A percentile compares a stretch with the other conserved stretches of the same genome.
Conservation (phyloP, 306 rosid species). For the Carpinus viminea region DNA sequence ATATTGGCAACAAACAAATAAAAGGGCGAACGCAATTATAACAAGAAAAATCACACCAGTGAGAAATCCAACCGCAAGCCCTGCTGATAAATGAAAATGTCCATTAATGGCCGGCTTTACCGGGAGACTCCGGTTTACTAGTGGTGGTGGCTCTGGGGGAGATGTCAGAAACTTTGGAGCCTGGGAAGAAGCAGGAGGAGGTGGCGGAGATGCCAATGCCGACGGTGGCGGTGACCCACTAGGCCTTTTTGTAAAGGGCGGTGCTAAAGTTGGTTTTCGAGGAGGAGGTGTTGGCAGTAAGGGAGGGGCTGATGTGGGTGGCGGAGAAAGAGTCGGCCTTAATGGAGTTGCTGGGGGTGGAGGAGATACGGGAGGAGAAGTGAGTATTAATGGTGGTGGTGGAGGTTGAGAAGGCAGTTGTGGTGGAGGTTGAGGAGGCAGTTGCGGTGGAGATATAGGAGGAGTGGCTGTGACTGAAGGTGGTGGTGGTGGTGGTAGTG, state of each 20-base stretch:
- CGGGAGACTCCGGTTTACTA: constrained; percentile 26
- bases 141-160: constrained; percentile 16
- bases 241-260: not conserved
- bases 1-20: constrained; percentile 17
- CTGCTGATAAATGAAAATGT: constrained; percentile 21
- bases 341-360: constrained; percentile 9
- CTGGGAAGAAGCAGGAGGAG: not conserved
- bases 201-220: not conserved
- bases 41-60: constrained; percentile 27
- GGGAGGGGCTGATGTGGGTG: not conserved
- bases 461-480: not conserved
- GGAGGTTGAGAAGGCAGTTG: constrained; percentile 8
- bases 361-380: not conserved
- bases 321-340: constrained; percentile 7
- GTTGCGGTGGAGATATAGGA: not conserved
- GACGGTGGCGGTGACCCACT: not conserved
- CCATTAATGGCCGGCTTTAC: constrained; percentile 8
- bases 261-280: not conserved
- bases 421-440: not conserved
- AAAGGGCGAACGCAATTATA: constrained; percentile 23
- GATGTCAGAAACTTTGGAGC: constrained; percentile 8
- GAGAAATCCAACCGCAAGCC: constrained; percentile 31
- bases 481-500: not conserved
- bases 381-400: not conserved
- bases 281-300: not conserved